Base-by-base conservation (phyloP, 169 alveolate species). In the Cryptosporidium bovis region DNA sequence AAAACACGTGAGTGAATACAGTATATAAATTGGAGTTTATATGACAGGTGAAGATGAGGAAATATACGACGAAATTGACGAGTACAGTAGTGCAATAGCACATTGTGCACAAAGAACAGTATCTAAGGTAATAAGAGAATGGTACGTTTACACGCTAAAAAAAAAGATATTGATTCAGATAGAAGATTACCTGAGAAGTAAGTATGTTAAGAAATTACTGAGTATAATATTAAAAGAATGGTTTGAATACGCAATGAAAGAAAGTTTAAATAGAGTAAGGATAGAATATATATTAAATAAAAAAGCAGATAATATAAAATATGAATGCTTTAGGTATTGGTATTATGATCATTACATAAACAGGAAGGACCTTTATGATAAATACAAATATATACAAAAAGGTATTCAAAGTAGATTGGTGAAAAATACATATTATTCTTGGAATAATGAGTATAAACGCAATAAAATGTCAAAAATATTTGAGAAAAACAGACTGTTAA, bases 81-180 rank as follows among this genome's bases (percentile, higher is more conserved):
- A 60, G 29, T 77, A 60, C 29, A 77, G 65, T 15, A 20, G 87
- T 77, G 87, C 87, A 34, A 29, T 77, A 12, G 71, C 77, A 56
- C 71, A 60, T 27, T 46, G 34, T 62, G 40, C 87, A 27, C 60
- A 34, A 60, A 77, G 20, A 62, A 77, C 87, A 0, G 87, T 44
- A 29, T 60, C 77, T 34, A 77, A 24, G 31, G 55, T 77, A 13
- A 62, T 77, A 24, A 77, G 40, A 62, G 87, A 77, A 62, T 77
- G 87, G 87, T 77, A 77, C 40, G 29, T 77, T 6, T 77, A 60
- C 46, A 77, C 71, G 4, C 6, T 77, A 2, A 77, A 62, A 46
- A 48, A 34, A 24, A 77, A 56, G 46, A 60, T 62, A 77, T 31
- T 60, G 31, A 8, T 44, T 15, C 77, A 56, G 46, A 34, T 77